Evolutionary conservation across 768 basidiomycete genomes (phyloP).

Genomic region (Tephrocybe sp.): DNA sequence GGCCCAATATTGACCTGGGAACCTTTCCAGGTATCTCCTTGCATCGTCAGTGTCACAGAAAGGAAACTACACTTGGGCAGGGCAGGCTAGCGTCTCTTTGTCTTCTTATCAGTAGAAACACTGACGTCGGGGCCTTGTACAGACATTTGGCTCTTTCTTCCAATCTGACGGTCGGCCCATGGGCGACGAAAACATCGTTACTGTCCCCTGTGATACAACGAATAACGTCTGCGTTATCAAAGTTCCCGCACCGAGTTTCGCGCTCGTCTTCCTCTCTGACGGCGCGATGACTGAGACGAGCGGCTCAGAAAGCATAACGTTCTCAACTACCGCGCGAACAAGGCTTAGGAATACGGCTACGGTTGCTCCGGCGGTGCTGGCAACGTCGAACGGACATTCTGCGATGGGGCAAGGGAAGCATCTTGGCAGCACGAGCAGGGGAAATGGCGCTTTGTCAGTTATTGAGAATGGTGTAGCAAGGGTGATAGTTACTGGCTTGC

Average conservation of each 20-base stretch:
- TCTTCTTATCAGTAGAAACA: background rate
- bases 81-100: conserved; percentile 33
- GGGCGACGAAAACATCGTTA: conserved; percentile 48
- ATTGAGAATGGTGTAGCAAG: too few relatives aligned
- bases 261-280: conserved; percentile 66
- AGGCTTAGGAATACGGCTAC: conserved; percentile 40
- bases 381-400: conserved; percentile 8
- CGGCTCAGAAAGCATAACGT: conserved; percentile 25
- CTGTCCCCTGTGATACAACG: conserved; percentile 51
- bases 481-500: too few relatives aligned
- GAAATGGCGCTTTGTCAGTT: too few relatives aligned
- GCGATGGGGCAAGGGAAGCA: background rate
- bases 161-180: conserved; percentile 62
- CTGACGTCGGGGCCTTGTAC: conserved; percentile 3
- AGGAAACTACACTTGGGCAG: conserved; percentile 60
- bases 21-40: conserved; percentile 43
- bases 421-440: conserved; percentile 7
- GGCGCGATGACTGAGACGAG: conserved; percentile 32
- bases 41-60: conserved; percentile 51
- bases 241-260: conserved; percentile 68
- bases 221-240: conserved; percentile 51
- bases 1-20: conserved; percentile 3
- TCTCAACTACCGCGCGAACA: conserved; percentile 48
- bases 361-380: conserved; percentile 4
- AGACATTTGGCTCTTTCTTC: conserved; percentile 60